These are phyloP conservation scores for Fraxinus quadrangulata DNA, from an alignment of 257 asterid genomes.

Conservation along the genomic window DNA sequence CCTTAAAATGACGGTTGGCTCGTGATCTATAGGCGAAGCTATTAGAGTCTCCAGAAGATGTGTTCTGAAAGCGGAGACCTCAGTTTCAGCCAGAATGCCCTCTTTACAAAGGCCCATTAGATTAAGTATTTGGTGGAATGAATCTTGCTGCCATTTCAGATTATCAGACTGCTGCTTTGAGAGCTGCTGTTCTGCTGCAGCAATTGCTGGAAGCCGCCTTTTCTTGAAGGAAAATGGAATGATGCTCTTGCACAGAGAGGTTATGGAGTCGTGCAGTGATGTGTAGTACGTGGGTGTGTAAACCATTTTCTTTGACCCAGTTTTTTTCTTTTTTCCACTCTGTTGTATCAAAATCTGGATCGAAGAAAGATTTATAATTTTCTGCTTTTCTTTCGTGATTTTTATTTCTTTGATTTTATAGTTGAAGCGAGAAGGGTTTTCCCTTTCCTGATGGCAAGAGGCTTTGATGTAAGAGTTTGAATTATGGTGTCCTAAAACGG, in stretches of 20 bases:
- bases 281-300: slow-evolving; percentile 75
- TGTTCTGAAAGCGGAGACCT: slow-evolving; percentile 75
- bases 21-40: slow-evolving; percentile 69
- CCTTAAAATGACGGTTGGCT: slow-evolving; percentile 61
- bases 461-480: slow-evolving; percentile 33
- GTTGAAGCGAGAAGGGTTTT: slow-evolving; percentile 11
- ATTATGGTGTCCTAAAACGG: slow-evolving; percentile 41
- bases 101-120: slow-evolving; percentile 84
- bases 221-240: slow-evolving; percentile 90
- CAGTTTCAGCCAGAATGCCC: slow-evolving; percentile 70
- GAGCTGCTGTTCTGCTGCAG: slow-evolving; percentile 84
- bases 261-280: slow-evolving; percentile 79
- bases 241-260: slow-evolving; percentile 81
- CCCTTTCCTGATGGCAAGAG: slow-evolving; percentile 21
- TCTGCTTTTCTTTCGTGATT: neutral
- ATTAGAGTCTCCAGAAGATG: slow-evolving; percentile 72
- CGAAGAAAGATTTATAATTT: neutral
- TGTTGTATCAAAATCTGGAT: neutral
- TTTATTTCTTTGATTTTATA: slow-evolving; percentile 20
- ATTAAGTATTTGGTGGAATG: slow-evolving; percentile 85
- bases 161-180: slow-evolving; percentile 87
- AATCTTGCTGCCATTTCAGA: slow-evolving; percentile 96
- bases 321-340: neutral
- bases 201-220: slow-evolving; percentile 75
- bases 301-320: slow-evolving; percentile 47